Evolutionary conservation across 768 basidiomycete genomes (phyloP).

Genomic region (Lentinus tigrinus): DNA sequence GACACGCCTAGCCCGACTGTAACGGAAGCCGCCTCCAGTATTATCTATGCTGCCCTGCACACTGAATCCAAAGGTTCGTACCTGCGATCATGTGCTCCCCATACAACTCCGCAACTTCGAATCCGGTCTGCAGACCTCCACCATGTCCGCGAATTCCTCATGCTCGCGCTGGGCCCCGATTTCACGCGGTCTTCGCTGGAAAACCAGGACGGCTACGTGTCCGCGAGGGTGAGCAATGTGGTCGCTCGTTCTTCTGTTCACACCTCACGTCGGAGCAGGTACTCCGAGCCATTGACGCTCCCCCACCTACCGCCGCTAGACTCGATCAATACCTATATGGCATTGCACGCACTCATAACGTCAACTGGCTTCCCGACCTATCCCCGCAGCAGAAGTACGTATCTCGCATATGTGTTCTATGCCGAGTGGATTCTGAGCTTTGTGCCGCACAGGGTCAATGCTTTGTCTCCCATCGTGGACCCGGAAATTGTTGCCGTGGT

Average conservation of each 20-base stretch:
- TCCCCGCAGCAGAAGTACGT: constrained; percentile 62
- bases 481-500: constrained; percentile 46
- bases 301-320: constrained; percentile 53
- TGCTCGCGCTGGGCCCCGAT: constrained; percentile 54
- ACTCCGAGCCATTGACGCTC: constrained; percentile 48
- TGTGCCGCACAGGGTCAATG: constrained; percentile 41
- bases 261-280: constrained; percentile 34
- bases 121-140: constrained; percentile 49
- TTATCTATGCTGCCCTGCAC: constrained; percentile 61
- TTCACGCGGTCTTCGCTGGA: constrained; percentile 52
- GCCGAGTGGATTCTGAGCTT: neutral
- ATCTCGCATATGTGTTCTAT: neutral
- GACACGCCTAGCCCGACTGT: constrained; percentile 47
- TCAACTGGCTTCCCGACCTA: constrained; percentile 64
- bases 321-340: constrained; percentile 55
- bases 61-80: constrained; percentile 56
- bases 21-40: constrained; percentile 66
- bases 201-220: constrained; percentile 54
- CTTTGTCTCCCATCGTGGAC: constrained; percentile 63
- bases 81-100: neutral
- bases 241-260: neutral
- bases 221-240: constrained; percentile 40
- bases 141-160: constrained; percentile 51
- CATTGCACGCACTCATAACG: constrained; percentile 51
- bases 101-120: neutral